phyloP scores from a whole-genome alignment of 148 eudicot species.

The Fagopyrum esculentum region DNA sequence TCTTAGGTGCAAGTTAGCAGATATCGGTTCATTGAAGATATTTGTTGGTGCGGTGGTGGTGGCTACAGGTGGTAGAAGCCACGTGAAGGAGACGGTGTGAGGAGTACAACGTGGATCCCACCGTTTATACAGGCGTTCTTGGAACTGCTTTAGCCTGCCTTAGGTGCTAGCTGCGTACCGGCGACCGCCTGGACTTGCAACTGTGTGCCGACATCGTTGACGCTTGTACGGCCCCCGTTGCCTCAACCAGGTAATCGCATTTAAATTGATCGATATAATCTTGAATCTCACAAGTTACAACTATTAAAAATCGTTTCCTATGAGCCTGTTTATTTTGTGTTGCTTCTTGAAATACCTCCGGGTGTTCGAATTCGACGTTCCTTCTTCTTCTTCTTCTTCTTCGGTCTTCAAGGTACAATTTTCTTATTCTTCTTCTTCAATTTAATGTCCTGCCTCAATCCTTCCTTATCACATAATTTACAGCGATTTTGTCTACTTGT shows the following conservation, averaged over 20 bases:
- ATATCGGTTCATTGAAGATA: neutral
- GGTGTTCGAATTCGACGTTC: too few species aligned
- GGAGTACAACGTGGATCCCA: constrained; percentile 26
- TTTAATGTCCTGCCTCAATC: too few species aligned
- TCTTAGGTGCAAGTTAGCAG: neutral
- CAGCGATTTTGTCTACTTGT: too few species aligned
- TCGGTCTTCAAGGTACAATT: too few species aligned
- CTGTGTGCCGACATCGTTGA: constrained; percentile 43
- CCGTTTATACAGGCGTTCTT: constrained; percentile 47
- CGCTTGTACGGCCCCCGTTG: constrained; percentile 27
- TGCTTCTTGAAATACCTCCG: too few species aligned
- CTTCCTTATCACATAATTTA: too few species aligned
- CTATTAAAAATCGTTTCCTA: too few species aligned
- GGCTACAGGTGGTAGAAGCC: constrained; percentile 41
- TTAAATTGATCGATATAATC: neutral
- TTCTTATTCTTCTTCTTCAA: too few species aligned
- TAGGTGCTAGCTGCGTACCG: constrained; percentile 49
- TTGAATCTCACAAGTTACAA: too few species aligned
- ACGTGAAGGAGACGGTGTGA: constrained; percentile 32
- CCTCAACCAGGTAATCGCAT: constrained; percentile 28
- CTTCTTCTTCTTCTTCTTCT: too few species aligned
- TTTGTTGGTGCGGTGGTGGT: neutral
- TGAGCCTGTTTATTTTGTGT: too few species aligned
- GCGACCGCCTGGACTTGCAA: constrained; percentile 36
- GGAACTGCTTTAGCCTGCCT: constrained; percentile 62